Percentiles rank a stretch among this genome's conserved stretches.
These are phyloP conservation scores for Coniochaeta prunicola DNA, from an alignment of 2,329 filamentous ascomycete genomes.

Conservation along the genomic window DNA sequence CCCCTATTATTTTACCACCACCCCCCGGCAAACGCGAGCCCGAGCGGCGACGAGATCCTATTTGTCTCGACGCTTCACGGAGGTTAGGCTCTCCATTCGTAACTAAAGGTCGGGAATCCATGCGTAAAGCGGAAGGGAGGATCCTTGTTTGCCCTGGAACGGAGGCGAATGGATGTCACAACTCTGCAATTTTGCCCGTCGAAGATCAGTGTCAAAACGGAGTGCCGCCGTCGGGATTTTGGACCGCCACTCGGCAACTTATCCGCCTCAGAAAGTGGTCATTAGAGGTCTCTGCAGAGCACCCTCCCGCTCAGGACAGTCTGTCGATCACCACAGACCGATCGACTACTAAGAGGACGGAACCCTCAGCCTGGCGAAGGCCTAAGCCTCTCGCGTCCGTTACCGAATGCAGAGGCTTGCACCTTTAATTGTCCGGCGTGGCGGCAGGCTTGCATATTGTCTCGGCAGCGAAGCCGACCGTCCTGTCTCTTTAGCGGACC, in stretches of 20 bases:
- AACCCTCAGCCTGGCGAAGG: background rate
- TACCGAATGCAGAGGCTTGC: too few relatives aligned
- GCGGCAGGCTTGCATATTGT: background rate
- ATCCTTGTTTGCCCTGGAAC: background rate
- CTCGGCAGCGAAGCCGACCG: background rate
- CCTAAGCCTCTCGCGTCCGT: background rate
- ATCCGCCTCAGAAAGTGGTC: background rate
- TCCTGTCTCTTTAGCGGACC: background rate
- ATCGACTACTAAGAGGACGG: background rate
- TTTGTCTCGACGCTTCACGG: constrained; percentile 97
- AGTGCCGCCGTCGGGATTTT: background rate
- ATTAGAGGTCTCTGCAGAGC: background rate
- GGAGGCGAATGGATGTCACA: background rate
- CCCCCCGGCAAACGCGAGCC: too few relatives aligned
- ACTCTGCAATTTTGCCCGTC: background rate
- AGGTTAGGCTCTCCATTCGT: constrained; percentile 45
- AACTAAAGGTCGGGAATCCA: background rate
- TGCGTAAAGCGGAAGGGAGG: background rate
- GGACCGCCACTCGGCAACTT: background rate
- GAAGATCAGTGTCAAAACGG: background rate
- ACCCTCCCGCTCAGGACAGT: background rate
- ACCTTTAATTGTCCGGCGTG: background rate
- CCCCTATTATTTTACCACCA: too few relatives aligned
- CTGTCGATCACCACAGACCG: background rate
- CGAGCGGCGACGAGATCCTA: constrained; percentile 89